These are phyloP conservation scores for Podospora sp. DNA, from an alignment of 495 filamentous ascomycete species.

Conservation along the genomic window DNA sequence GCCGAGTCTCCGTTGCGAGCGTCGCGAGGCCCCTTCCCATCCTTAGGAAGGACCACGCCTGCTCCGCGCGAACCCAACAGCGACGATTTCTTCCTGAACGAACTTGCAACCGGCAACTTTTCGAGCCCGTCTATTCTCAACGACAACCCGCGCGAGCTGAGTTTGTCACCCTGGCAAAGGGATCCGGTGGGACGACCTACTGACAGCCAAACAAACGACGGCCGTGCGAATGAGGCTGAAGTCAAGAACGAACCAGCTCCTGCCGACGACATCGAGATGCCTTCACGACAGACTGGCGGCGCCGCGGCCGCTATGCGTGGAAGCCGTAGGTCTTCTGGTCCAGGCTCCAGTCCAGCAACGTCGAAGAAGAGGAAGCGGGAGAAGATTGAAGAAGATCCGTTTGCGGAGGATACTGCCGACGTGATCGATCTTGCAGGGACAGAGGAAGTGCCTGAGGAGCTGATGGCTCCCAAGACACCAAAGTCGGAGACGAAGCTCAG, in stretches of 20 bases:
- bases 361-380: not conserved
- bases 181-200: not conserved
- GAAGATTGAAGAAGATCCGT: not conserved
- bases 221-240: not conserved
- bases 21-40: not conserved
- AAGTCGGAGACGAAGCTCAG: constrained; percentile 59
- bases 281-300: not conserved
- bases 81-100: constrained; percentile 36
- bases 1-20: not conserved
- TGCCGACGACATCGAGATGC: not conserved
- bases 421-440: not conserved
- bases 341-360: not conserved
- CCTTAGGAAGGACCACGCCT: not conserved
- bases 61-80: constrained; percentile 15
- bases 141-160: constrained; percentile 14
- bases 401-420: not conserved
- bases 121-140: constrained; percentile 40
- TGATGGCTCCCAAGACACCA: constrained; percentile 49
- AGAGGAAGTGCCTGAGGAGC: constrained; percentile 54
- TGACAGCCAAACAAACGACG: not conserved
- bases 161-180: not conserved
- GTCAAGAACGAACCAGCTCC: not conserved
- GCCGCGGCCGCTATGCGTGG: not conserved
- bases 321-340: not conserved
- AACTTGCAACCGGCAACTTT: constrained; percentile 36